phyloP scores from a whole-genome alignment of 192 early-diverging fungal species.

The Rhizophlyctis rosea region DNA sequence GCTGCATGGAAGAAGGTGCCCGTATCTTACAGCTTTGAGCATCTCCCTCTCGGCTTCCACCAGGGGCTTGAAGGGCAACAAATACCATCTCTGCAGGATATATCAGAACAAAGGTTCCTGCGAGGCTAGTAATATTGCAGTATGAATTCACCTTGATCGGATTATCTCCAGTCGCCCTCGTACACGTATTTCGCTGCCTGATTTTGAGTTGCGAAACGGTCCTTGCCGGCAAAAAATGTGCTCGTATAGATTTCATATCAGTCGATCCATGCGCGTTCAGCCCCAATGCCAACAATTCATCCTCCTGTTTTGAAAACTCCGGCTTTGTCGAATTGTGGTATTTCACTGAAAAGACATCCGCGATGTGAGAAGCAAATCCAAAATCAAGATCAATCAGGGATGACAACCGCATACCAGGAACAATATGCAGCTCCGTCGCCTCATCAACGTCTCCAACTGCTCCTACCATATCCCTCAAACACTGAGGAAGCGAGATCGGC shows the following conservation, averaged over 20 bases:
- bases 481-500: not conserved
- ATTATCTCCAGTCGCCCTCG: not conserved
- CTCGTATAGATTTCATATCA: not conserved
- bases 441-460: not conserved
- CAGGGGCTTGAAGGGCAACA: not conserved
- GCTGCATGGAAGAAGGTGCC: not conserved
- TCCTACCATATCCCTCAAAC: not conserved
- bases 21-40: not conserved
- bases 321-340: not conserved
- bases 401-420: not conserved
- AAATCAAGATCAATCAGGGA: not conserved
- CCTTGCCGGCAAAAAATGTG: not conserved
- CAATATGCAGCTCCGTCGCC: not conserved
- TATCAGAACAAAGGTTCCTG: not conserved
- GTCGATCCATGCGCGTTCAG: not conserved
- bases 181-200: not conserved
- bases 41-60: not conserved
- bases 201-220: not conserved
- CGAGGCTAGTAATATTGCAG: not conserved
- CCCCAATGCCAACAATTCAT: not conserved
- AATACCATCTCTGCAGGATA: not conserved
- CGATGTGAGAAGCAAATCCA: not conserved
- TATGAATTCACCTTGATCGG: not conserved
- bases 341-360: not conserved
- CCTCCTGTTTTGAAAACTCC: not conserved